A percentile compares a stretch with the other conserved stretches of the same genome.
Conservation (phyloP, 2,329 filamentous ascomycete genomes). For the Penicillium oxalicum region DNA sequence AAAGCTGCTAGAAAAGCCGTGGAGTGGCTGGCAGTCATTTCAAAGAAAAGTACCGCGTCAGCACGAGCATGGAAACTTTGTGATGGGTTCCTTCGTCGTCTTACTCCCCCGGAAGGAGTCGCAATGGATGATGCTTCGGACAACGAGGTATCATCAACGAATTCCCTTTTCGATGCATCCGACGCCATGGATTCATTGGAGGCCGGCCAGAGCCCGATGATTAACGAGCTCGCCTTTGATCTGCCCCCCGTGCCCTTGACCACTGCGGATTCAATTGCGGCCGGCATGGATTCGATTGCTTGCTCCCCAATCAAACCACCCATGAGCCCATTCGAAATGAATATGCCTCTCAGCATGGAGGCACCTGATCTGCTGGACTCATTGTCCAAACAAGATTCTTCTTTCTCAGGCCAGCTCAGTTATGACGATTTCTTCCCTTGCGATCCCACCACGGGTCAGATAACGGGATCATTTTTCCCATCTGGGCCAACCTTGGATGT, state of each 20-base stretch:
- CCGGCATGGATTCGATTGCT: constrained; percentile 18
- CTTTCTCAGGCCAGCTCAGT: constrained; percentile 14
- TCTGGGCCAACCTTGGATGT: constrained; percentile 24
- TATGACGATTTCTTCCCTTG: constrained; percentile 31
- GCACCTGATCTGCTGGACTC: constrained; percentile 21
- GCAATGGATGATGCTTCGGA: constrained; percentile 27
- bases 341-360: constrained; percentile 17
- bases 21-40: constrained; percentile 31
- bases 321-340: constrained; percentile 16
- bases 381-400: constrained; percentile 28
- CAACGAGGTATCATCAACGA: constrained; percentile 16
- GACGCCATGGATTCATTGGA: constrained; percentile 11
- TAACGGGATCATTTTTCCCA: constrained; percentile 37
- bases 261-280: constrained; percentile 12
- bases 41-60: constrained; percentile 25
- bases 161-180: constrained; percentile 15
- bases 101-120: constrained; percentile 29
- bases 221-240: constrained; percentile 18
- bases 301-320: constrained; percentile 25
- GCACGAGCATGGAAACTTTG: constrained; percentile 34
- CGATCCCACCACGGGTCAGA: constrained; percentile 31
- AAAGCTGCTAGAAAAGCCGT: constrained; percentile 33
- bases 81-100: constrained; percentile 30
- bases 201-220: constrained; percentile 4
- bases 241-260: constrained; percentile 6